Evolutionary conservation across 768 basidiomycete species (phyloP), one percentile per base, ranked within the genome.

Genomic region (Russula compacta): DNA sequence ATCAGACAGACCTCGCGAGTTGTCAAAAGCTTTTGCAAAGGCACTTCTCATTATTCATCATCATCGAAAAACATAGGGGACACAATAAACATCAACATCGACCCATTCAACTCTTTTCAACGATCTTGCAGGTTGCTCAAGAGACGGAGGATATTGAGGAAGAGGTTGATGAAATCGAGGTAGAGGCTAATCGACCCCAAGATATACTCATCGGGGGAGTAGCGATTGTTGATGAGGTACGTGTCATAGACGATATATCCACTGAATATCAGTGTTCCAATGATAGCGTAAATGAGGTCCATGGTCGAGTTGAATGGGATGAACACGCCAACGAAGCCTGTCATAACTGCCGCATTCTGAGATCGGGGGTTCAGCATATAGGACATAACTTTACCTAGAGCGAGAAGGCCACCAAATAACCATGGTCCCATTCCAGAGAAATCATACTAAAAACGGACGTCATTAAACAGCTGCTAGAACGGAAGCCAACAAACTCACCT

Each of bases 141-240:
- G 63, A 94, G 79, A 62, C 92, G 88, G 57, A 95, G 82, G 69
- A 95, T 92, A 72, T 79, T 88, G 69, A 95, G 73, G 83, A 94
- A 94, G 50, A 94, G 82, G 70, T 94, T 94, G 74, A 93, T 79
- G 72, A 93, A 90, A 69, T 98, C 95, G 58, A 98, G 85, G 75
- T 98, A 98, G n/a, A 98, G 82, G 66, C 85, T 87, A 69, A 98
- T 87, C 17, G 92, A 80, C 39, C 86, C 95, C 77, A 97, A 76
- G 66, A 97, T 93, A 72, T 82, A 93, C 72, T 99, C 97, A 66
- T 99, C 97, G 4, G 93, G 92, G 1, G 89, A 91, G 19, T 97
- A 76, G 61, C 84, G 83, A 68, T 85, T 86, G 75, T 90, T 92
- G 78, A 98, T 95, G 64, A 83, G 71, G 72, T 88, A 93, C 2